Base-by-base conservation (phyloP, 2,329 filamentous ascomycete genomes). In the Botrytis elliptica region DNA sequence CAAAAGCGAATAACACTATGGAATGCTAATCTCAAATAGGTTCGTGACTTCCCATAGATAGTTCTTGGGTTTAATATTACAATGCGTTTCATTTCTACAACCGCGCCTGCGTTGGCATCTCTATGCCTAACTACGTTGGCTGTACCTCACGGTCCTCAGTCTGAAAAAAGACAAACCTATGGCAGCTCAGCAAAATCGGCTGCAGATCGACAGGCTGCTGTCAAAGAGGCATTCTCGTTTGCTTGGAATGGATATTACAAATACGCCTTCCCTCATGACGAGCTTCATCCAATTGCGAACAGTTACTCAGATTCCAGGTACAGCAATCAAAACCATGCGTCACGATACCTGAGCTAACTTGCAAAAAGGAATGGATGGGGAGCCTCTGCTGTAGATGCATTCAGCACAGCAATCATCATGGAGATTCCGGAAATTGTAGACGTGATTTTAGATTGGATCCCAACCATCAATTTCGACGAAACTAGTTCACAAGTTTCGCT, bases 321-420 rank as follows among this genome's bases (percentile, higher is more conserved):
- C 76, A 84, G 79, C 22, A 22, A 67, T 57, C 49, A 59, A 42
- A 57, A 14, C 44, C n/a, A 22, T 70, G 1, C 38, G 29, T 73
- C 33, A 20, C 25, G 8, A 64, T 36, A 68, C 12, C 57, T 49
- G 46, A 71, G 70, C 76, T 77, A 75, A 77, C 70, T 49, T 42
- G 46, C 49, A 42, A 59, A 57, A 74, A 95, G 93, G 75, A 95
- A 95, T 79, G 91, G 89, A 71, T 97, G 94, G 94, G 94, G 93
- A 38, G 93, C 93, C 44, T 94, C 91, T 60, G 92, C 93, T 0
- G 87, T 96, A 22, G 94, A 97, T 81, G 92, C 93, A 2, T 85
- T 97, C 65, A 91, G 89, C 74, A 97, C 94, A 0, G 93, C 93
- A 12, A 85, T 95, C 67, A 82, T 97, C 38, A 95, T 97, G 92